Evolutionary conservation across 2,329 filamentous ascomycete genomes (phyloP).

Genomic region (Aspergillus sp.): DNA sequence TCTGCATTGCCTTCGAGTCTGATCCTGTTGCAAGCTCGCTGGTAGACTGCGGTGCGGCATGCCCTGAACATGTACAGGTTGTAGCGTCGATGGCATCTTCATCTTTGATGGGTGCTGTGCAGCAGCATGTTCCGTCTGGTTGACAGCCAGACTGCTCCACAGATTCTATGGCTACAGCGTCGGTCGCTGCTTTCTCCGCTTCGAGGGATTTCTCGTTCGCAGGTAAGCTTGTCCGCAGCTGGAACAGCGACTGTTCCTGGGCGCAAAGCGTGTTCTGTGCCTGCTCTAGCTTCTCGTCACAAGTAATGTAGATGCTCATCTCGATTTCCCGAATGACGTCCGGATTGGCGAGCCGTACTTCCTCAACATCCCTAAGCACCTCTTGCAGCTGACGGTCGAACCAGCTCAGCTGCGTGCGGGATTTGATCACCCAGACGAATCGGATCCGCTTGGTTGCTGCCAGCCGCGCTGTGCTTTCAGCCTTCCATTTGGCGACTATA

Average conservation of each 20-base stretch:
- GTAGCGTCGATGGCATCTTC: constrained; percentile 43
- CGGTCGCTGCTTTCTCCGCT: constrained; percentile 12
- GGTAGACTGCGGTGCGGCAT: constrained; percentile 15
- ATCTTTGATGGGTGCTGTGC: constrained; percentile 50
- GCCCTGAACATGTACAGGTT: constrained; percentile 40
- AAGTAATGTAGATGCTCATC: constrained; percentile 58
- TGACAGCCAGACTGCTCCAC: constrained; percentile 23
- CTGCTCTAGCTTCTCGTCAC: constrained; percentile 49
- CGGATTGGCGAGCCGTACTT: constrained; percentile 31
- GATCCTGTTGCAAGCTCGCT: background rate
- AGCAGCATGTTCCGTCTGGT: constrained; percentile 48
- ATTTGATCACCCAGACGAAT: constrained; percentile 63
- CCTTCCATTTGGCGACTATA: constrained; percentile 52
- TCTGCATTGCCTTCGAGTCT: background rate
- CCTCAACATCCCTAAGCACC: constrained; percentile 47
- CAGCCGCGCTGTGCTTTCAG: constrained; percentile 30
- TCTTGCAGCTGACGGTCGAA: constrained; percentile 54
- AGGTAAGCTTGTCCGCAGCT: background rate
- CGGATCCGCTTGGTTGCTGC: constrained; percentile 53
- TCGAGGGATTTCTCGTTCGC: background rate
- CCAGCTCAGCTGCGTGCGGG: constrained; percentile 55
- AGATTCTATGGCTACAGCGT: constrained; percentile 22
- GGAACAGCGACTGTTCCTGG: constrained; percentile 27
- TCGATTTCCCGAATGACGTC: constrained; percentile 49
- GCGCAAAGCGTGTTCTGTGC: constrained; percentile 5